A percentile compares a stretch with the other conserved stretches of the same genome.
phyloP scores from a whole-genome alignment of 2,329 filamentous ascomycete genomes.

The Diaporthe sp. region DNA sequence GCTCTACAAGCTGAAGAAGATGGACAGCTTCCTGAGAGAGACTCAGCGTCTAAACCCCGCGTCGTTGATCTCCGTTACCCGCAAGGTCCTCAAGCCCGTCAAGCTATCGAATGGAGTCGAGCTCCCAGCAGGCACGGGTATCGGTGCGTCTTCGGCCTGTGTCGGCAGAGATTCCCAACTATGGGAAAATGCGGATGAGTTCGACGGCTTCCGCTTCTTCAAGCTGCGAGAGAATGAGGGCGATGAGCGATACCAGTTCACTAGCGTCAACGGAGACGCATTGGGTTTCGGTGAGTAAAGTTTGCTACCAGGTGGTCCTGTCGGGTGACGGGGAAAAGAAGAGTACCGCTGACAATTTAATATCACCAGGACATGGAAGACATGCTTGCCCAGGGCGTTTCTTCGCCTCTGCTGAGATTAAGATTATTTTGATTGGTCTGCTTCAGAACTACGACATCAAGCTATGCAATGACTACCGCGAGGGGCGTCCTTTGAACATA shows the following conservation, averaged over 20 bases:
- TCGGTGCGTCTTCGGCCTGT: background rate
- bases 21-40: conserved; percentile 44
- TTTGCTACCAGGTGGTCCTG: background rate
- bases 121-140: background rate
- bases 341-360: background rate
- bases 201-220: background rate
- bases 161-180: background rate
- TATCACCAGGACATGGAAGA: background rate
- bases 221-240: background rate
- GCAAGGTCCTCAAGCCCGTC: background rate
- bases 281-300: background rate
- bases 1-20: background rate
- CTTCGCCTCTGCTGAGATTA: conserved; percentile 18
- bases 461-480: background rate
- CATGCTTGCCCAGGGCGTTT: conserved; percentile 24
- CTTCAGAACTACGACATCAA: conserved; percentile 6
- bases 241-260: background rate
- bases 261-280: background rate
- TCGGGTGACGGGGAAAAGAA: background rate
- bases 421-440: conserved; percentile 8
- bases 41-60: background rate
- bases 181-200: background rate
- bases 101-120: background rate
- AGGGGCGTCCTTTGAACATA: background rate
- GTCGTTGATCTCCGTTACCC: background rate